Evolutionary conservation across 768 basidiomycete genomes (phyloP).

Genomic region (Chalciporus pseudorubinellus): DNA sequence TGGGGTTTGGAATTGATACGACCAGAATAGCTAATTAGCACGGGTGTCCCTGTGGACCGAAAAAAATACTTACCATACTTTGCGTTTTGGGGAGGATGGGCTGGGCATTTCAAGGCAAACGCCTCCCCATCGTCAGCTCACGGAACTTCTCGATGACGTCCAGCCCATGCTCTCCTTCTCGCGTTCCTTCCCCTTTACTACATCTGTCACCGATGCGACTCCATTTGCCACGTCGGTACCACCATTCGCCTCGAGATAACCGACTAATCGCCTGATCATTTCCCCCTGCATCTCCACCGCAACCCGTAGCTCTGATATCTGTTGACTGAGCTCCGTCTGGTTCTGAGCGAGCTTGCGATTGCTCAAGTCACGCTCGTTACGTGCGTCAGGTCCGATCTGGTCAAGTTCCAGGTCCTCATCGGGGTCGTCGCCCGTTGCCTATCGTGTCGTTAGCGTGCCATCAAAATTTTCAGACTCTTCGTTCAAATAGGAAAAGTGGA

Average conservation of each 20-base stretch:
- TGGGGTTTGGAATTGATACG: too few species aligned
- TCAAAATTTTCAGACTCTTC: background rate
- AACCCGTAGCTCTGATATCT: constrained; percentile 56
- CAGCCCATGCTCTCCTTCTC: constrained; percentile 4
- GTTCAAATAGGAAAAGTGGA: background rate
- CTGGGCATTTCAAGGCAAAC: background rate
- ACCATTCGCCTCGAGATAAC: constrained; percentile 12
- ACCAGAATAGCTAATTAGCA: too few species aligned
- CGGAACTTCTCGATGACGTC: constrained; percentile 9
- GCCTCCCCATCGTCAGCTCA: constrained; percentile 13
- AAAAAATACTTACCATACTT: too few species aligned
- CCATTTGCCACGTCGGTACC: background rate
- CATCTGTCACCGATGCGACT: background rate
- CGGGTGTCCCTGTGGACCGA: too few species aligned
- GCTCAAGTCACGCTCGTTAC: constrained; percentile 41
- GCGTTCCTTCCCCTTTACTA: constrained; percentile 16
- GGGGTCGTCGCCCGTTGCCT: constrained; percentile 2
- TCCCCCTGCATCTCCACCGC: constrained; percentile 59
- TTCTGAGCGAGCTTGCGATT: constrained; percentile 65
- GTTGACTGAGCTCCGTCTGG: constrained; percentile 61
- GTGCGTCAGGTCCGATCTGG: constrained; percentile 2
- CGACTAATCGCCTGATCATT: constrained; percentile 38
- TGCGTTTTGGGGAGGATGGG: too few species aligned
- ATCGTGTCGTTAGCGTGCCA: background rate
- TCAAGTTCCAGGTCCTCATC: constrained; percentile 1